Percentiles rank a stretch among this genome's conserved stretches.
Conservation (phyloP, 2,329 filamentous ascomycete species). For the Pseudonectria foliicola region DNA sequence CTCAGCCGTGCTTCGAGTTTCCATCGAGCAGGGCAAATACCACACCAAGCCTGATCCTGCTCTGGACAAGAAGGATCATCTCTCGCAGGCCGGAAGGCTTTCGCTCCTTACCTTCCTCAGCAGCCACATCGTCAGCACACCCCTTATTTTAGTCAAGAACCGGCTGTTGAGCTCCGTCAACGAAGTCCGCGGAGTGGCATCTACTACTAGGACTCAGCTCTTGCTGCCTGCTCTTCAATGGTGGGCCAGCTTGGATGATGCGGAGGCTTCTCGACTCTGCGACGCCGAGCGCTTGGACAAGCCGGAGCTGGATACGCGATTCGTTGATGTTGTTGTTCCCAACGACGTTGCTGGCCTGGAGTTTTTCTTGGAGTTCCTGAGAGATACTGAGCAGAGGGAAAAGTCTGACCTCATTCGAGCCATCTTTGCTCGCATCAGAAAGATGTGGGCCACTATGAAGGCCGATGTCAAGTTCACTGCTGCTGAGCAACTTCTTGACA, state of each 20-base stretch:
- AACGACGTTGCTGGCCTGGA: slow-evolving; percentile 47
- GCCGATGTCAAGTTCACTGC: slow-evolving; percentile 51
- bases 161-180: slow-evolving; percentile 66
- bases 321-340: slow-evolving; percentile 46
- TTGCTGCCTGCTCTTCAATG: slow-evolving; percentile 67
- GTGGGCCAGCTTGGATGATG: slow-evolving; percentile 54
- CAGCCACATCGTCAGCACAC: slow-evolving; percentile 63
- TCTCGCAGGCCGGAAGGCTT: slow-evolving; percentile 54
- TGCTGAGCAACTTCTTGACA: slow-evolving; percentile 55
- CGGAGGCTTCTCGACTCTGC: slow-evolving; percentile 40
- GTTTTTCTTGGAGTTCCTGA: slow-evolving; percentile 42
- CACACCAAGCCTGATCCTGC: slow-evolving; percentile 24
- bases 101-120: slow-evolving; percentile 66
- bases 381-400: slow-evolving; percentile 31
- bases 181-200: slow-evolving; percentile 63
- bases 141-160: slow-evolving; percentile 61
- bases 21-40: slow-evolving; percentile 35
- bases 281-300: slow-evolving; percentile 35
- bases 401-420: slow-evolving; percentile 49
- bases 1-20: slow-evolving; percentile 47
- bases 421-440: slow-evolving; percentile 61
- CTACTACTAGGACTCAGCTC: slow-evolving; percentile 61
- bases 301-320: slow-evolving; percentile 33
- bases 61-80: slow-evolving; percentile 45
- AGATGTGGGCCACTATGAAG: slow-evolving; percentile 69